Evolutionary conservation across 495 filamentous ascomycete genomes (phyloP), one percentile per base, ranked within the genome.

Genomic region (Geopyxis carbonaria): DNA sequence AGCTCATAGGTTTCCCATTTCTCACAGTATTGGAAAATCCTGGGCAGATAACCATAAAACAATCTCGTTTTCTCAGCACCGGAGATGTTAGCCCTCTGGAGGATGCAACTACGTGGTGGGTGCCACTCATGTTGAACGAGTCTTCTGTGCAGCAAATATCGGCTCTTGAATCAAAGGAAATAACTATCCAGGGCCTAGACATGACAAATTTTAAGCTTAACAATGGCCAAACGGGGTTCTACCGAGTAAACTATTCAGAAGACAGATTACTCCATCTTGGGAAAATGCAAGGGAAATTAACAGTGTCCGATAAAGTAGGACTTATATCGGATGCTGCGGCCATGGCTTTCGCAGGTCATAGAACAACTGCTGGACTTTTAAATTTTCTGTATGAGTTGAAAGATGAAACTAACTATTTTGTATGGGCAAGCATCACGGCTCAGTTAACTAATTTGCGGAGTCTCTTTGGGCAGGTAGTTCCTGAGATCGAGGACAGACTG

Each of bases 91-190:
- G 73, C 52, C 65, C 75, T 1, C 74, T 79, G 42, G 89, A 97
- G 38, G 84, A 97, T 57, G 58, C 78, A 54, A 92, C 83, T 1
- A 73, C 69, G n/a, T 97, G 89, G 89, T 94, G 89, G 86, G 71
- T 94, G 48, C 89, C 89, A 13, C 67, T 95, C 10, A 76, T 77
- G 16, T 63, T 97, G 31, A 77, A 75, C 51, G 65, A 70, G 35
- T 40, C 65, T 40, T 63, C 62, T 11, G 50, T 67, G 22, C 54
- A 61, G 40, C 51, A 55, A 8, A 56, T 67, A 8, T 40, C 20
- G 7, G 75, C 82, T 37, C 67, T 97, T n/a, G 78, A 75, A 0
- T 61, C 67, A 18, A 94, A 80, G 57, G 65, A 76, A 45, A 71
- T 79, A 16, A 82, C 70, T 5, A 65, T 95, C 44, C 64, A 67